These are phyloP conservation scores for Botrytis tulipae DNA, from an alignment of 2,329 filamentous ascomycete species.

Conservation along the genomic window DNA sequence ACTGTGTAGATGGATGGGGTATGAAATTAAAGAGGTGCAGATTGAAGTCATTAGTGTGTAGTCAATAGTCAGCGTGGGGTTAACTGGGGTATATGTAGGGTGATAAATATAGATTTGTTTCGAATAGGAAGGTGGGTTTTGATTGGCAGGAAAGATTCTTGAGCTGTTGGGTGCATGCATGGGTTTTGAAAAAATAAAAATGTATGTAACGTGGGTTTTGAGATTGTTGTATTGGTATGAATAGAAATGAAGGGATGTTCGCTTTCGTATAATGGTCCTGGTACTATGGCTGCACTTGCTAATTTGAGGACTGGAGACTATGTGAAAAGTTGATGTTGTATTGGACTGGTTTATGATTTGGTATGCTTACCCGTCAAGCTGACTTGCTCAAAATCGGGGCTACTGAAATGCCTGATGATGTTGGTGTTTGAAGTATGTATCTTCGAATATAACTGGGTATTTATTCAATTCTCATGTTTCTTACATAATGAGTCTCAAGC, in stretches of 20 bases:
- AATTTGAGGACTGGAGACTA: background rate
- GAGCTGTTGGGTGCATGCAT: background rate
- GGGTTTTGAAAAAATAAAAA: background rate
- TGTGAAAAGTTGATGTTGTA: background rate
- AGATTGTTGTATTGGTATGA: background rate
- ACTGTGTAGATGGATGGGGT: background rate
- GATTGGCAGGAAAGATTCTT: background rate
- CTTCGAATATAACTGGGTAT: background rate
- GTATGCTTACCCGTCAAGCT: background rate
- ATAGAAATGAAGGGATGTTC: background rate
- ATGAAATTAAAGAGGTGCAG: background rate
- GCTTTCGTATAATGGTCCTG: background rate
- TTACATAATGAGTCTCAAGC: background rate
- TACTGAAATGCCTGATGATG: background rate
- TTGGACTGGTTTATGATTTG: background rate
- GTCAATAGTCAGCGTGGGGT: background rate
- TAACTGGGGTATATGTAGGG: background rate
- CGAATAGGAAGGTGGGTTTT: background rate
- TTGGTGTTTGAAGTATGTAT: background rate
- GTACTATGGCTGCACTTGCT: background rate
- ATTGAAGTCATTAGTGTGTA: background rate
- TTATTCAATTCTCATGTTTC: background rate
- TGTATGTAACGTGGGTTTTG: background rate
- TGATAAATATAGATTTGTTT: conserved; percentile 7
- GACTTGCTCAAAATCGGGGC: background rate